Conservation (phyloP, 768 basidiomycete species). For the Phanerochaete sordida region DNA sequence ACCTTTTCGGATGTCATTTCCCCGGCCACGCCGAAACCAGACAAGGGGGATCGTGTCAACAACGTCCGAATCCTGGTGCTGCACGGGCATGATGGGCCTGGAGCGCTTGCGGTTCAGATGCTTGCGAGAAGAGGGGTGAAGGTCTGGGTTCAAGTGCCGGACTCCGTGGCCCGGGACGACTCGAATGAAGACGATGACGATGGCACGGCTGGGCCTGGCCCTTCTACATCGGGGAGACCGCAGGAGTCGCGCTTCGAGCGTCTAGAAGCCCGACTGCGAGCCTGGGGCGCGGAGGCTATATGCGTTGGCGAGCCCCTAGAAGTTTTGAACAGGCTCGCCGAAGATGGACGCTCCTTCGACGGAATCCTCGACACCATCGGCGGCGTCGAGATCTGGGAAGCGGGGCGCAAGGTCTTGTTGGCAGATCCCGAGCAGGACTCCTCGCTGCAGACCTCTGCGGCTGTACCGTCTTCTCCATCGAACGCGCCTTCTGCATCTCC, state of each 20-base stretch:
- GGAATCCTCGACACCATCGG: slow-evolving; percentile 83
- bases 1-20: slow-evolving; percentile 52
- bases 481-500: background rate
- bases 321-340: slow-evolving; percentile 48
- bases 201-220: background rate
- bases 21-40: slow-evolving; percentile 6
- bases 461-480: background rate
- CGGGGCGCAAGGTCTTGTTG: slow-evolving; percentile 55
- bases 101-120: slow-evolving; percentile 78
- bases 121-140: slow-evolving; percentile 65
- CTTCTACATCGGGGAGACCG: background rate
- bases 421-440: slow-evolving; percentile 29
- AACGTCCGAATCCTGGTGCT: slow-evolving; percentile 56
- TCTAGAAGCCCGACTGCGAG: slow-evolving; percentile 44
- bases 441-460: background rate
- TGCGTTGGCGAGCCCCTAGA: slow-evolving; percentile 58
- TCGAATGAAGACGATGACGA: slow-evolving; percentile 6
- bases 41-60: slow-evolving; percentile 20
- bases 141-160: slow-evolving; percentile 68
- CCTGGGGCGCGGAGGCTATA: slow-evolving; percentile 77
- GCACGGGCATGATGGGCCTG: slow-evolving; percentile 69
- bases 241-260: slow-evolving; percentile 23
- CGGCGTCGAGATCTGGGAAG: slow-evolving; percentile 77
- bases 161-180: slow-evolving; percentile 30
- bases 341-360: slow-evolving; percentile 65